phyloP scores from a whole-genome alignment of 2,329 filamentous ascomycete species.

The Cladosporium sp. region DNA sequence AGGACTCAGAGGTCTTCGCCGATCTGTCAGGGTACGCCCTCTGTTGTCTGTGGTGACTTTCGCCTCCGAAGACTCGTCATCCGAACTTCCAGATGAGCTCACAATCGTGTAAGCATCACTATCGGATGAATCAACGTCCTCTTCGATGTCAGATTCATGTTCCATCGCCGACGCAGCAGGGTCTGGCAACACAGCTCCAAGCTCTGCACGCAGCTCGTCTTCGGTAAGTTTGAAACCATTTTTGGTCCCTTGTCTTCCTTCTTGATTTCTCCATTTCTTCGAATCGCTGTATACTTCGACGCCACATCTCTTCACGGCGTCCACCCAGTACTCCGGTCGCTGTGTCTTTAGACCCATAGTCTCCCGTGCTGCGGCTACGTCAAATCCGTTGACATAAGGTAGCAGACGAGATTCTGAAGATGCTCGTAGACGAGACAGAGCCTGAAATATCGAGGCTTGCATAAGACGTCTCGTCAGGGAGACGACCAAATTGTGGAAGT shows the following conservation, averaged over 20 bases:
- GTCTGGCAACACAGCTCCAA: slow-evolving; percentile 28
- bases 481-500: slow-evolving; percentile 68
- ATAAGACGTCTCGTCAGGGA: slow-evolving; percentile 71
- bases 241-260: slow-evolving; percentile 30
- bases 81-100: slow-evolving; percentile 20
- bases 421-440: slow-evolving; percentile 66
- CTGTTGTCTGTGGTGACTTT: not conserved
- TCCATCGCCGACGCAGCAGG: not conserved
- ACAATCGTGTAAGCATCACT: slow-evolving; percentile 27
- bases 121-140: slow-evolving; percentile 45
- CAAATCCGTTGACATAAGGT: slow-evolving; percentile 37
- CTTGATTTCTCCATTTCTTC: slow-evolving; percentile 27
- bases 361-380: slow-evolving; percentile 57
- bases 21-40: not conserved
- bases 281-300: slow-evolving; percentile 49
- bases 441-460: slow-evolving; percentile 67
- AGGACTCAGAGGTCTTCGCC: slow-evolving; percentile 25
- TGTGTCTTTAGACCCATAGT: slow-evolving; percentile 53
- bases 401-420: slow-evolving; percentile 34
- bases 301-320: slow-evolving; percentile 52
- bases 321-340: slow-evolving; percentile 53
- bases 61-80: not conserved
- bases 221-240: slow-evolving; percentile 35
- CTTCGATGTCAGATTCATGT: slow-evolving; percentile 39
- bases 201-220: slow-evolving; percentile 45